Evolutionary conservation across 139 green algal species (phyloP).

Genomic region (Cymbomonas tetramitiformis): DNA sequence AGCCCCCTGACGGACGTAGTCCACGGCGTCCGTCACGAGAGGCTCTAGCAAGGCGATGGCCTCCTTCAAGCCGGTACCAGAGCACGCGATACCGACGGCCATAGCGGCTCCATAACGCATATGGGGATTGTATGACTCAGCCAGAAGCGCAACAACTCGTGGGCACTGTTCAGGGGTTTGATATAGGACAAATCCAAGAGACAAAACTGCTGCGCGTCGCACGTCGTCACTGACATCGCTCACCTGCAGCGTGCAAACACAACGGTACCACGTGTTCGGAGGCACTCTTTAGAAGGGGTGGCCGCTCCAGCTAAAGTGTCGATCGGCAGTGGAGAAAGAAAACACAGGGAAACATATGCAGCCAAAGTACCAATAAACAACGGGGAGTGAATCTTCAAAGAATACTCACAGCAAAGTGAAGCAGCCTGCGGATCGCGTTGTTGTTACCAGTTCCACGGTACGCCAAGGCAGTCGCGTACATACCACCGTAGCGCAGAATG

Average conservation of each 20-base stretch:
- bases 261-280: background rate
- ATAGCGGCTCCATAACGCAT: slow-evolving; percentile 83
- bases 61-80: slow-evolving; percentile 59
- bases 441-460: slow-evolving; percentile 93
- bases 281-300: too few relatives aligned
- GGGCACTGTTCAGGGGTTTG: slow-evolving; percentile 72
- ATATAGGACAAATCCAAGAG: slow-evolving; percentile 87
- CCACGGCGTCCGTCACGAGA: slow-evolving; percentile 60
- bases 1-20: slow-evolving; percentile 90
- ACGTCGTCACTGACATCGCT: slow-evolving; percentile 89
- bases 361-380: slow-evolving; percentile 2
- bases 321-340: too few relatives aligned
- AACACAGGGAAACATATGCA: too few relatives aligned
- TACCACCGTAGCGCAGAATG: slow-evolving; percentile 84
- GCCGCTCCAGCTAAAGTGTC: too few relatives aligned
- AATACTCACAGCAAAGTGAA: slow-evolving; percentile 93
- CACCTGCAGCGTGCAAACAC: too few relatives aligned
- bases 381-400: too few relatives aligned
- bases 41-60: slow-evolving; percentile 72
- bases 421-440: slow-evolving; percentile 77
- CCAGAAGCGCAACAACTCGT: slow-evolving; percentile 74
- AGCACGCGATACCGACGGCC: slow-evolving; percentile 84
- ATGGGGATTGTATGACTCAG: slow-evolving; percentile 94
- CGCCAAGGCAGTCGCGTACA: slow-evolving; percentile 79
- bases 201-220: slow-evolving; percentile 68